Evolutionary conservation across 257 asterid genomes (phyloP).

Genomic region (Penstemon eatonii): DNA sequence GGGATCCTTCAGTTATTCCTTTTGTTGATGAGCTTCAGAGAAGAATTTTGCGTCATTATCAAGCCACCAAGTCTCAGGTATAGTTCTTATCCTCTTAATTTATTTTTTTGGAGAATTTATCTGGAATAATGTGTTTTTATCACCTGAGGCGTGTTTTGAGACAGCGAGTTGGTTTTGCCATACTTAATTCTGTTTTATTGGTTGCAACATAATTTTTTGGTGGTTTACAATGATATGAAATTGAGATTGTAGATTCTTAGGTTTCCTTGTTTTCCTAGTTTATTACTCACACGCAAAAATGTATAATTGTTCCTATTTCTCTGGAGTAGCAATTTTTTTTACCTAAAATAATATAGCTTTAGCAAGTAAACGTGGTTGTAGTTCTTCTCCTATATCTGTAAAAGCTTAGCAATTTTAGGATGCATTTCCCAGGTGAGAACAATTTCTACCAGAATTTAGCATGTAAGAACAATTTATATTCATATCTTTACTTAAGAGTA

Average conservation of each 20-base stretch:
- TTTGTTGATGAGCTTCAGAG: constrained; percentile 83
- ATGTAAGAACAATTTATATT: no score
- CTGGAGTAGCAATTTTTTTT: no score
- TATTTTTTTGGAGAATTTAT: neutral
- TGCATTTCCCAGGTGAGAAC: no score
- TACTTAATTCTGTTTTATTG: no score
- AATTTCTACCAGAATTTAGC: no score
- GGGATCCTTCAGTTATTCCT: constrained; percentile 85
- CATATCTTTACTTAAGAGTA: no score
- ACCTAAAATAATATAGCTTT: no score
- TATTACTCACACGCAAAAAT: no score
- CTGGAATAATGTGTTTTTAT: neutral
- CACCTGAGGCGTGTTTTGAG: neutral
- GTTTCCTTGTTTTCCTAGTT: neutral
- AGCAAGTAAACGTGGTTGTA: no score
- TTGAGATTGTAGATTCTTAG: neutral
- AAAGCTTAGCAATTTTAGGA: no score
- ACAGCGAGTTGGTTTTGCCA: neutral
- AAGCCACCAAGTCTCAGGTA: constrained; percentile 79
- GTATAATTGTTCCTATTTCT: no score
- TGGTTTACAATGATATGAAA: neutral
- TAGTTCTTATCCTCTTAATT: neutral
- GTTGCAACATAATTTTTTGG: neutral
- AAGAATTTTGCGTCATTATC: constrained; percentile 71
- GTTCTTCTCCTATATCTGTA: no score